phyloP scores from a whole-genome alignment of 1,284 basidiomycete species.

The Vanrija sp. region DNA sequence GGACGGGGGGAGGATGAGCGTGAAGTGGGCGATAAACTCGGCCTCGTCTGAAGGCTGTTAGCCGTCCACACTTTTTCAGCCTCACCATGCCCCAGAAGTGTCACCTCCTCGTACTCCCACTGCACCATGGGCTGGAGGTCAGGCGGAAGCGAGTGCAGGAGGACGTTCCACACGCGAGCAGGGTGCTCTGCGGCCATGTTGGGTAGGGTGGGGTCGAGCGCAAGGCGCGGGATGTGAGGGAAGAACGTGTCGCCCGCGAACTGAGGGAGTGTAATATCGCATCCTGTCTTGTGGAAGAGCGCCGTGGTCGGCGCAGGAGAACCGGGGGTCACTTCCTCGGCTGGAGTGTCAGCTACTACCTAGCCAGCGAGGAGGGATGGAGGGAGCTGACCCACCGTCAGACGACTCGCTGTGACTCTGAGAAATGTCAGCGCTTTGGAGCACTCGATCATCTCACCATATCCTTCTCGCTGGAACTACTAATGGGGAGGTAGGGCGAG shows the following conservation, averaged over 20 bases:
- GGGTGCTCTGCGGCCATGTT: conserved; percentile 33
- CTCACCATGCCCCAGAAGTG: not conserved
- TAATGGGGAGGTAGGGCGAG: no score
- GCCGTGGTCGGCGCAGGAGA: not conserved
- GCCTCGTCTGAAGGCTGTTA: conserved; percentile 1
- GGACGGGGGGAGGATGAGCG: conserved; percentile 28
- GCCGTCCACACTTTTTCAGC: not conserved
- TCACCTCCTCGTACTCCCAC: conserved; percentile 28
- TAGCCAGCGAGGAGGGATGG: no score
- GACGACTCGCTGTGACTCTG: no score
- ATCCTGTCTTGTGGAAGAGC: not conserved
- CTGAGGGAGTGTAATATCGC: not conserved
- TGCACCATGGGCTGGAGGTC: conserved; percentile 30
- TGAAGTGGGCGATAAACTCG: conserved; percentile 21
- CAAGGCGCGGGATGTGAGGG: not conserved
- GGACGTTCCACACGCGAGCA: conserved; percentile 34
- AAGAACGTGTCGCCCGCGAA: not conserved
- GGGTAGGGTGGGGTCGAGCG: conserved; percentile 2
- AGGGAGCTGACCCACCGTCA: no score
- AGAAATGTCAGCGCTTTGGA: no score
- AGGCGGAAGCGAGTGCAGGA: conserved; percentile 26
- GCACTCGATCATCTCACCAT: no score
- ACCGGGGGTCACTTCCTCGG: not conserved
- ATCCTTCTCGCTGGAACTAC: no score
- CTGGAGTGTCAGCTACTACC: no score